phyloP scores from a whole-genome alignment of 257 asterid species.

The Gardenia jasminoides region DNA sequence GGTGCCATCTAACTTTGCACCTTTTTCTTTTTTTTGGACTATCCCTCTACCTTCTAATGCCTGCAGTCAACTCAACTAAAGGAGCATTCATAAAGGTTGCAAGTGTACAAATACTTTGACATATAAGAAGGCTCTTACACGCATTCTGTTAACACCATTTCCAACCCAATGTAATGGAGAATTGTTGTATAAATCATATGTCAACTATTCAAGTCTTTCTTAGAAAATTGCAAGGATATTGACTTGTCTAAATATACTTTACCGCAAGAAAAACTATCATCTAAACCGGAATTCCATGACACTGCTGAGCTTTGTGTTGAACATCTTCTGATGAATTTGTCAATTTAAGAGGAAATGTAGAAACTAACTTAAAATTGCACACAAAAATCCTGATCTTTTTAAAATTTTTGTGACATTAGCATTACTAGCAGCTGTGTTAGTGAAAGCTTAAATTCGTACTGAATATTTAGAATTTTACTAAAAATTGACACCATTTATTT shows the following conservation, averaged over 20 bases:
- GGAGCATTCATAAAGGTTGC: no score
- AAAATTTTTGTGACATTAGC: background rate
- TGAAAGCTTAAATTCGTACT: background rate
- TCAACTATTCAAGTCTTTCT: background rate
- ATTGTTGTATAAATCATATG: no score
- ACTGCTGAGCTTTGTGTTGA: background rate
- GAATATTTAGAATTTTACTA: background rate
- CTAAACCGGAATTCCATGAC: background rate
- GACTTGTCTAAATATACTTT: background rate
- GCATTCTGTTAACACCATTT: no score
- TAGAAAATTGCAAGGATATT: background rate
- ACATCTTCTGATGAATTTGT: background rate
- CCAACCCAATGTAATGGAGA: no score
- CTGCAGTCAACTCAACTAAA: no score
- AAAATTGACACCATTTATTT: background rate
- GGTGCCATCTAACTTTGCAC: background rate
- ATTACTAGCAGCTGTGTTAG: background rate
- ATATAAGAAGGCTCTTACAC: no score
- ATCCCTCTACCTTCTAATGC: no score
- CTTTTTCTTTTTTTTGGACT: background rate
- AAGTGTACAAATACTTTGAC: no score
- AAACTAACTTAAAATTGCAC: background rate
- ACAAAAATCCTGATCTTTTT: background rate
- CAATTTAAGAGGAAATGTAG: background rate
- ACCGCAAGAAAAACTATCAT: background rate